Conservation (phyloP, 2,329 filamentous ascomycete genomes). For the Aspergillus persii region DNA sequence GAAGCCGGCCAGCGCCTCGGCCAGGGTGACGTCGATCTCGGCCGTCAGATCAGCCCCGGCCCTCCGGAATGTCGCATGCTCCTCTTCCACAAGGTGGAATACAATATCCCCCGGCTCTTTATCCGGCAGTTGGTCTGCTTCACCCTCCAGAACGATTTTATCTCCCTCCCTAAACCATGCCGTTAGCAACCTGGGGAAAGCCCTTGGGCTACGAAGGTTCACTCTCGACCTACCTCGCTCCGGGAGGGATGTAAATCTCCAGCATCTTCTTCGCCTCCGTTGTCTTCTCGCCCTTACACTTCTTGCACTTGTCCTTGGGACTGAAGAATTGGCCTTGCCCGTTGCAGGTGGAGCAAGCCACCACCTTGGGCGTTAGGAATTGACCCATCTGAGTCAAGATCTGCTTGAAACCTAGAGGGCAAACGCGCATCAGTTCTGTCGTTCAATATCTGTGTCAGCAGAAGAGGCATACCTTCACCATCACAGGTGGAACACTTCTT, state of each 20-base stretch:
- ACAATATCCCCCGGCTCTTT: slow-evolving; percentile 90
- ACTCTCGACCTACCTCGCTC: slow-evolving; percentile 58
- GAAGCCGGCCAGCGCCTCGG: slow-evolving; percentile 84
- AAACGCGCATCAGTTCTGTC: not conserved
- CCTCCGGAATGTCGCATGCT: slow-evolving; percentile 77
- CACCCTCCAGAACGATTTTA: slow-evolving; percentile 83
- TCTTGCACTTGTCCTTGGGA: slow-evolving; percentile 97
- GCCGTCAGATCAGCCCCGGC: slow-evolving; percentile 82
- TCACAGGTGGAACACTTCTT: slow-evolving; percentile 79
- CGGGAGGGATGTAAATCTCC: slow-evolving; percentile 92
- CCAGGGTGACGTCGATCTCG: slow-evolving; percentile 74
- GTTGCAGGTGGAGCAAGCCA: slow-evolving; percentile 77
- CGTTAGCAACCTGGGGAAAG: slow-evolving; percentile 7
- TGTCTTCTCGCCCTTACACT: slow-evolving; percentile 91
- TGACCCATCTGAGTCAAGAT: slow-evolving; percentile 81
- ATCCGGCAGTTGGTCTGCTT: slow-evolving; percentile 88
- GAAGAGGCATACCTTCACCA: slow-evolving; percentile 59
- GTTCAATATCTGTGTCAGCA: not conserved
- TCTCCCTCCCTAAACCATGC: slow-evolving; percentile 64
- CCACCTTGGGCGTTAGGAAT: slow-evolving; percentile 75
- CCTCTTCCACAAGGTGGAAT: slow-evolving; percentile 79
- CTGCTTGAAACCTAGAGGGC: slow-evolving; percentile 62
- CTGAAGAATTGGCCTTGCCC: slow-evolving; percentile 85
- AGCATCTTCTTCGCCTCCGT: slow-evolving; percentile 88
- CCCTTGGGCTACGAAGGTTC: not conserved